Evolutionary conservation across 441 rosid genomes (phyloP).

Genomic region (Cnidoscolus chayamansa): DNA sequence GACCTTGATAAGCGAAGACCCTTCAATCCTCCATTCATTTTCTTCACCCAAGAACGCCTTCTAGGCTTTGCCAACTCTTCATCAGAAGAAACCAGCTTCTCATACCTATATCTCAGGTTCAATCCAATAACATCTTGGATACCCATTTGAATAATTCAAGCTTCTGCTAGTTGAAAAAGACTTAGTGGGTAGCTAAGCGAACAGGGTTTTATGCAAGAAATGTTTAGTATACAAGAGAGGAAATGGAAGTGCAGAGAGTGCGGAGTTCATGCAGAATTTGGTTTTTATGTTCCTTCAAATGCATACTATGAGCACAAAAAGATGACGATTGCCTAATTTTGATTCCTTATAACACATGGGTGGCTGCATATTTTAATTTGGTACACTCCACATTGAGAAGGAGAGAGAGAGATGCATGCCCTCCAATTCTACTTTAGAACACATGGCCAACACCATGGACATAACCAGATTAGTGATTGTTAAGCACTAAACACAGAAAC

Average conservation of each 20-base stretch:
- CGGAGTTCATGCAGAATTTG: constrained; percentile 11
- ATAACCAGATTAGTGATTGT: constrained; percentile 6
- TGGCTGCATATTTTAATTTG: constrained; percentile 1
- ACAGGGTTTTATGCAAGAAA: too few relatives aligned
- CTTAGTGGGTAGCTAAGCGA: not conserved
- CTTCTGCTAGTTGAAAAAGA: not conserved
- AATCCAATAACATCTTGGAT: constrained; percentile 15
- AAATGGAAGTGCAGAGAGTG: not conserved
- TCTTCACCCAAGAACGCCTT: constrained; percentile 33
- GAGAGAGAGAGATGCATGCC: not conserved
- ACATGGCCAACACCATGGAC: constrained; percentile 28
- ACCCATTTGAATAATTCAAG: constrained; percentile 22
- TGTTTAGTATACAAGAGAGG: not conserved
- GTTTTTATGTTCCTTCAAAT: constrained; percentile 8
- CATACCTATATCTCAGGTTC: constrained; percentile 24
- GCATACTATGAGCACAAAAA: constrained; percentile 5
- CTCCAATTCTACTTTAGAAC: constrained; percentile 17
- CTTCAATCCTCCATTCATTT: constrained; percentile 33
- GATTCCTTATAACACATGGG: constrained; percentile 33
- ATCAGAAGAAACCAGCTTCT: constrained; percentile 28
- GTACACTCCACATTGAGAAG: not conserved
- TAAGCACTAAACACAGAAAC: not conserved
- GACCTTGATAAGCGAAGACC: constrained; percentile 40
- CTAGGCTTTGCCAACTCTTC: constrained; percentile 27
- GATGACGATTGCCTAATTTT: constrained; percentile 11